Evolutionary conservation across 2,329 filamentous ascomycete genomes (phyloP), one percentile per base, ranked within the genome.

Genomic region (Colletotrichum sp.): DNA sequence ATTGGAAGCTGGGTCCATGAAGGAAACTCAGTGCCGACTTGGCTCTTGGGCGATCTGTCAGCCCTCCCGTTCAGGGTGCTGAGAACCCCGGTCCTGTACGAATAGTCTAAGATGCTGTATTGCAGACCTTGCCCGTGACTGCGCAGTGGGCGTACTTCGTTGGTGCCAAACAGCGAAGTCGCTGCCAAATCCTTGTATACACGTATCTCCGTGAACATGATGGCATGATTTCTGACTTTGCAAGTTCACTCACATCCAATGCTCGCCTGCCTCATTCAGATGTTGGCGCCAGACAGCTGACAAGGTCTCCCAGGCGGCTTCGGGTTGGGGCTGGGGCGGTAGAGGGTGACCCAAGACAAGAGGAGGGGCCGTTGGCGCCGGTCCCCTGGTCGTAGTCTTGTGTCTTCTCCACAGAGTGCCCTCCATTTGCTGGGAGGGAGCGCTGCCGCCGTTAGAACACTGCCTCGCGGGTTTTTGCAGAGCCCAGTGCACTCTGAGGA

Each of bases 251-350:
- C 64, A 21, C 18, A 9, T 52, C n/a, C 30, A 16, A 60, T 60
- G 60, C 18, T 28, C 59, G 59, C 48, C 59, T 75, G 70, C 73
- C 64, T 65, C 59, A 68, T 75, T 39, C 13, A 59, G 70, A 36
- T 28, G 30, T 59, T 36, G 64, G 64, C 70, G 73, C 32, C 43
- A 73, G 34, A 52, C 36, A 30, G 32, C n/a, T 30, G 28, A 60
- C 69, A 73, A 65, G 73, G 70, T 59, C 64, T 68, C 39, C 64
- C 73, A 52, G 43, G 73, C 73, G 26, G 59, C n/a, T 34, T 64
- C 32, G 63, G 39, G 59, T 24, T 39, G 66, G 32, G 65, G 43
- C 64, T 67, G 57, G 57, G 63, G 63, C 72, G 16, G 57, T 67
- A 34, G 28, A 32, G 30, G 18, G 30, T 12, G n/a, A 32, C 59